These are phyloP conservation scores for Orobanche coerulescens DNA, from an alignment of 257 asterid genomes.

Conservation along the genomic window DNA sequence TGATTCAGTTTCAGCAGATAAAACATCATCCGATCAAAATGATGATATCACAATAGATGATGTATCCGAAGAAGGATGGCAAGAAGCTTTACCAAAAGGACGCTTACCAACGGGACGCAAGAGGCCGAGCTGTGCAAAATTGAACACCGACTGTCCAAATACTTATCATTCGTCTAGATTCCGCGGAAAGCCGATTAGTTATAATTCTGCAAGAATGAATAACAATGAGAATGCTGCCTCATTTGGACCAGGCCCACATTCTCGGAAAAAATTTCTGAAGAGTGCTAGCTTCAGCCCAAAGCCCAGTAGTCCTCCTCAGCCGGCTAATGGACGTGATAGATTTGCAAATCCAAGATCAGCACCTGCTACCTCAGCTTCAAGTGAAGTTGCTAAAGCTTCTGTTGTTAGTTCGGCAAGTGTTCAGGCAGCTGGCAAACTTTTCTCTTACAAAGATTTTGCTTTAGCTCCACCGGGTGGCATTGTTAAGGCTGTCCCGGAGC, in stretches of 20 bases:
- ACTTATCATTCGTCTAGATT: conserved; percentile 34
- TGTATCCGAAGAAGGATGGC: conserved; percentile 67
- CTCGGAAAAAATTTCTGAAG: conserved; percentile 34
- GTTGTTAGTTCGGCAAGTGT: conserved; percentile 47
- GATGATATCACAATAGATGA: conserved; percentile 34
- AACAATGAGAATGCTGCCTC: conserved; percentile 36
- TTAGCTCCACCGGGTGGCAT: conserved; percentile 85
- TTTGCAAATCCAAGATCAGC: conserved; percentile 36
- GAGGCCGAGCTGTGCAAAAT: conserved; percentile 52
- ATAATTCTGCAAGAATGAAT: conserved; percentile 36
- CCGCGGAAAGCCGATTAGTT: conserved; percentile 37
- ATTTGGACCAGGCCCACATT: conserved; percentile 12
- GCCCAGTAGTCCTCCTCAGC: conserved; percentile 25
- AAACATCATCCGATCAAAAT: conserved; percentile 24
- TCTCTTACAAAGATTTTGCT: conserved; percentile 89
- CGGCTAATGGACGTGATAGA: conserved; percentile 31
- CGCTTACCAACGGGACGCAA: conserved; percentile 44
- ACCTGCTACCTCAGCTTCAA: conserved; percentile 51
- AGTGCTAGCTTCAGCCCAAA: conserved; percentile 50
- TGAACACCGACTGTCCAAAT: conserved; percentile 47
- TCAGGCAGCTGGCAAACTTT: conserved; percentile 67
- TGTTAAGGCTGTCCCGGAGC: conserved; percentile 62
- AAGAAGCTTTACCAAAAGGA: conserved; percentile 65
- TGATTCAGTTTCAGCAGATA: conserved; percentile 22
- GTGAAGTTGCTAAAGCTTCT: conserved; percentile 45